These are phyloP conservation scores for Diplodia scrobiculata DNA, from an alignment of 2,329 filamentous ascomycete species.

Conservation along the genomic window DNA sequence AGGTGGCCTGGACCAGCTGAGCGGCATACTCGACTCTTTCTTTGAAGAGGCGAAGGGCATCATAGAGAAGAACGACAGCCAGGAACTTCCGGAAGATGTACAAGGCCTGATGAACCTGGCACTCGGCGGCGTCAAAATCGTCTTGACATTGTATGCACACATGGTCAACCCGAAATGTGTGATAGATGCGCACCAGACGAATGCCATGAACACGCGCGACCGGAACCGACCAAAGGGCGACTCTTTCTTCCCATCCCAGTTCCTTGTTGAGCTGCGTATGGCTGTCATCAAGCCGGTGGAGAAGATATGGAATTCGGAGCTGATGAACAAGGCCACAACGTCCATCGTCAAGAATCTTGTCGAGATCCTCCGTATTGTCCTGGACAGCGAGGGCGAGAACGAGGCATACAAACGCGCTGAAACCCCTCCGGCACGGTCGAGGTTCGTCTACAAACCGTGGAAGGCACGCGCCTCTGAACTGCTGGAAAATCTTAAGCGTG, in stretches of 20 bases:
- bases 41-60: slow-evolving; percentile 59
- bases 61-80: slow-evolving; percentile 47
- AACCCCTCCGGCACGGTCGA: slow-evolving; percentile 54
- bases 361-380: slow-evolving; percentile 77
- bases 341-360: slow-evolving; percentile 77
- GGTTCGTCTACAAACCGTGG: slow-evolving; percentile 56
- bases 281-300: slow-evolving; percentile 74
- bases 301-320: slow-evolving; percentile 80
- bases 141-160: slow-evolving; percentile 77
- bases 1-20: slow-evolving; percentile 73
- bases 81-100: slow-evolving; percentile 49
- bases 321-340: slow-evolving; percentile 78
- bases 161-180: slow-evolving; percentile 78
- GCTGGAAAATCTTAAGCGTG: slow-evolving; percentile 50
- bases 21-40: slow-evolving; percentile 71
- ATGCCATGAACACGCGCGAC: slow-evolving; percentile 57
- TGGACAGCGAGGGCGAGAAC: slow-evolving; percentile 74
- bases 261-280: slow-evolving; percentile 82
- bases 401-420: slow-evolving; percentile 65
- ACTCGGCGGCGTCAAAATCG: slow-evolving; percentile 72
- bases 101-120: slow-evolving; percentile 50
- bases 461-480: slow-evolving; percentile 52
- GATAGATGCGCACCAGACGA: slow-evolving; percentile 70
- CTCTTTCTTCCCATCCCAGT: slow-evolving; percentile 69
- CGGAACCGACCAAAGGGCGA: slow-evolving; percentile 60